Evolutionary conservation across 768 basidiomycete genomes (phyloP).

Genomic region (Xerocomus spinulosus): DNA sequence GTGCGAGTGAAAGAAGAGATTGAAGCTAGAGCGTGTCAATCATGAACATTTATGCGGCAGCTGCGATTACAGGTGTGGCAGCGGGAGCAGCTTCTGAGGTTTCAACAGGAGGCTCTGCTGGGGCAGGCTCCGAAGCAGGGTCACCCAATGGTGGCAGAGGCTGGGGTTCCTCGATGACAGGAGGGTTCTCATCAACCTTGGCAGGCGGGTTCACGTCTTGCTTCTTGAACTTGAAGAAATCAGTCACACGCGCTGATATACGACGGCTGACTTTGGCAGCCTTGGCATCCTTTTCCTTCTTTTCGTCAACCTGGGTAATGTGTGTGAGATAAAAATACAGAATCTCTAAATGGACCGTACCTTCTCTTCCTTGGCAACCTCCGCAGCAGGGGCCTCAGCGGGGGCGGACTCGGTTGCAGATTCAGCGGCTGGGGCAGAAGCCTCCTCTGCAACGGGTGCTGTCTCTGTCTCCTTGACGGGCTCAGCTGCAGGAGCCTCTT

Average conservation of each 20-base stretch:
- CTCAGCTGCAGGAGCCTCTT: slow-evolving; percentile 41
- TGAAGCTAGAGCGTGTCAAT: slow-evolving; percentile 43
- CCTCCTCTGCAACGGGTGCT: slow-evolving; percentile 19
- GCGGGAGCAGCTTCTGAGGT: slow-evolving; percentile 38
- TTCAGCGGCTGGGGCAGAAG: slow-evolving; percentile 25
- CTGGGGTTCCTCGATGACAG: slow-evolving; percentile 78
- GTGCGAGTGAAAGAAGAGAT: slow-evolving; percentile 30
- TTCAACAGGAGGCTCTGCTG: slow-evolving; percentile 36
- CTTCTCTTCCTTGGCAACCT: slow-evolving; percentile 56
- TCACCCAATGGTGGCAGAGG: slow-evolving; percentile 84
- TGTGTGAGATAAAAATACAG: background rate
- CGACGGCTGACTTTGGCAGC: slow-evolving; percentile 72
- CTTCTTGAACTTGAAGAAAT: slow-evolving; percentile 77
- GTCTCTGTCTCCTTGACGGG: slow-evolving; percentile 67
- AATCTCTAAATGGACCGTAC: slow-evolving; percentile 25
- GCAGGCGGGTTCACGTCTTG: slow-evolving; percentile 59
- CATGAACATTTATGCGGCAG: slow-evolving; percentile 64
- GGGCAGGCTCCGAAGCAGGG: slow-evolving; percentile 50
- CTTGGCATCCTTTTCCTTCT: slow-evolving; percentile 49
- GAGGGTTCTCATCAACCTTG: slow-evolving; percentile 87
- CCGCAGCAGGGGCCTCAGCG: slow-evolving; percentile 35
- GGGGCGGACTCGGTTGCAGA: slow-evolving; percentile 27
- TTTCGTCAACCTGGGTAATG: slow-evolving; percentile 37
- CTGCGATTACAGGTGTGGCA: slow-evolving; percentile 66
- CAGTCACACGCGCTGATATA: slow-evolving; percentile 76